Base-by-base conservation (phyloP, 768 basidiomycete genomes). In the Rhizopogon roseolus region DNA sequence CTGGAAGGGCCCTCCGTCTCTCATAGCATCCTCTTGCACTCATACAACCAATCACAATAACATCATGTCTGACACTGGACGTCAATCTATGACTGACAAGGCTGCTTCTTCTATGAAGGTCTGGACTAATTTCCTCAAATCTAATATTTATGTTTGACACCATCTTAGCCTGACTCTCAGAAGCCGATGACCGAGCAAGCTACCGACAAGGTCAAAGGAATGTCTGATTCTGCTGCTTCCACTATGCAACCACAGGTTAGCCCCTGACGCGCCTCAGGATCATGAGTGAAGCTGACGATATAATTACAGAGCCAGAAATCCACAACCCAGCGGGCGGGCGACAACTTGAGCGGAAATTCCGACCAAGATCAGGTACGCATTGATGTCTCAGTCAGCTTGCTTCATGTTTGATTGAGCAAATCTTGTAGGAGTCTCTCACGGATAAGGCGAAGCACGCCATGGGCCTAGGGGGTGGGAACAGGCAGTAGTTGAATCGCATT, bases 51-150 rank as follows among this genome's bases (percentile, higher is more conserved):
- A 36, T 22, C 29, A 50, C 25, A 54, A 56, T 17, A 49, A 53
- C 51, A 66, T n/a, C 58, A 83, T 82, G 81, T 78, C 81, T 63
- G 81, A 85, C 63, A 67, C 73, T 49, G 74, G 67, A 53, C 82
- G 82, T 60, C 80, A 83, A 74, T 77, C 75, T 54, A 68, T 81
- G 70, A 78, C 79, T 63, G 80, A 83, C 74, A 85, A 84, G 71
- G 76, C 73, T 46, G 55, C 63, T 37, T 57, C 81, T 62, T 70
- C 77, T 41, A 3, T 81, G 50, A 81, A 84, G 78, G 81, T 81
- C 45, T 1, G 53, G 50, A 16, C 5, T 0, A 16, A 22, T 22
- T 6, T 14, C 22, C 16, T 5, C 0, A 5, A 16, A 4, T 36
- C 7, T 36, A 36, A 36, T 5, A 39, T 22, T 32, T 25, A 36